These are phyloP conservation scores for Kazachstania sp. DNA, from an alignment of 1,139 yeast species.

Conservation along the genomic window DNA sequence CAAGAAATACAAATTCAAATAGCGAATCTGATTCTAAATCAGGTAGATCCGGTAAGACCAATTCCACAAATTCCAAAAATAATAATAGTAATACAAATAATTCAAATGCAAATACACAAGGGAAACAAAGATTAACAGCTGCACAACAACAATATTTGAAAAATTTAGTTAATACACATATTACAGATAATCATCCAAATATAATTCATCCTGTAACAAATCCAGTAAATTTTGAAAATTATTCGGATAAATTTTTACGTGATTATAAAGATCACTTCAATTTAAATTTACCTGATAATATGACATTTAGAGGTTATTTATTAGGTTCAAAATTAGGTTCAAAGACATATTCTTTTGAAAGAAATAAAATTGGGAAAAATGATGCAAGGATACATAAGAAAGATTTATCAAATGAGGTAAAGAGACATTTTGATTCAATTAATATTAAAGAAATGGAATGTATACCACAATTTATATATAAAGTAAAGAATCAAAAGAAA, in stretches of 20 bases:
- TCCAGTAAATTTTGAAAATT: constrained; percentile 25
- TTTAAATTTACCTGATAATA: constrained; percentile 24
- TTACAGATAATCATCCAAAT: constrained; percentile 27
- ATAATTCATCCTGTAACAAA: constrained; percentile 11
- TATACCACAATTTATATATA: constrained; percentile 31
- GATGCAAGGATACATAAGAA: constrained; percentile 24
- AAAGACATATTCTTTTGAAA: constrained; percentile 23
- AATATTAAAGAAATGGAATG: constrained; percentile 27
- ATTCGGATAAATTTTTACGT: constrained; percentile 28
- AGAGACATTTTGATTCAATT: constrained; percentile 23
- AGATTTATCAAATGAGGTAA: constrained; percentile 23
- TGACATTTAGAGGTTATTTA: constrained; percentile 27
- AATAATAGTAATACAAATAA: constrained; percentile 14
- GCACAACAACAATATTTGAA: constrained; percentile 30
- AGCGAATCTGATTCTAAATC: too few species aligned
- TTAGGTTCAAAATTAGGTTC: constrained; percentile 29
- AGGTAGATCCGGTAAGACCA: constrained; percentile 11
- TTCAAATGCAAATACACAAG: constrained; percentile 8
- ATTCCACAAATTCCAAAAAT: constrained; percentile 15
- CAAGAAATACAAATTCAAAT: not conserved
- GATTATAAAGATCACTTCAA: constrained; percentile 28
- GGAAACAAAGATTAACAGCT: constrained; percentile 26
- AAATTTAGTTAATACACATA: constrained; percentile 22
- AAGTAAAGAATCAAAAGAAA: constrained; percentile 27
- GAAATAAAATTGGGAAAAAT: constrained; percentile 16